These are phyloP conservation scores for Apiotrichum laibachii DNA, from an alignment of 1,284 basidiomycete genomes.

Conservation along the genomic window DNA sequence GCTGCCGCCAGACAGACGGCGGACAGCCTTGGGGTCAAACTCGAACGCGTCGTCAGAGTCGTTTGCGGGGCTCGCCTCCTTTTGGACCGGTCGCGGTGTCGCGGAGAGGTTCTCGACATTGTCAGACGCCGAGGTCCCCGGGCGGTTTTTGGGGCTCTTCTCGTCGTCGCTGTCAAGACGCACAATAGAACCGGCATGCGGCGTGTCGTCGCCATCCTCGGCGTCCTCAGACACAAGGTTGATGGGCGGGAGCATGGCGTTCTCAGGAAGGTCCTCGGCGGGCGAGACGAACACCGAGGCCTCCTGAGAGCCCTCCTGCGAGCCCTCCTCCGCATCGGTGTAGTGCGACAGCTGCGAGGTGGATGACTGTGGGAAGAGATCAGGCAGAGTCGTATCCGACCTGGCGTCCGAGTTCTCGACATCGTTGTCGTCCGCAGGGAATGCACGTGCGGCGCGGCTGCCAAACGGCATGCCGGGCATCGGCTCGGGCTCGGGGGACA, in stretches of 20 bases:
- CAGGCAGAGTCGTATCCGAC: slow-evolving; percentile 20
- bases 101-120: neutral
- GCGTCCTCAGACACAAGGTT: no score
- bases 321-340: slow-evolving; percentile 11
- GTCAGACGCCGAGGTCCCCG: neutral
- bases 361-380: slow-evolving; percentile 11
- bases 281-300: neutral
- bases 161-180: neutral
- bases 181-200: no score
- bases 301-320: neutral
- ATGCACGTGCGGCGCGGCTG: neutral
- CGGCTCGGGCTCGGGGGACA: neutral
- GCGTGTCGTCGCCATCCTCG: no score
- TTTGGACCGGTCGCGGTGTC: neutral
- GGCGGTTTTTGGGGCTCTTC: neutral
- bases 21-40: neutral
- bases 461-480: neutral
- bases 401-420: slow-evolving; percentile 9
- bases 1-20: neutral
- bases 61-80: neutral
- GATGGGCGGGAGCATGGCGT: neutral
- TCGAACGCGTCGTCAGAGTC: neutral
- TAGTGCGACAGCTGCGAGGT: slow-evolving; percentile 19
- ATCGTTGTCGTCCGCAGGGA: no score
- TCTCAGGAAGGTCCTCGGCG: neutral